Conservation (phyloP, 805 yeast species). For the Scheffersomyces stipitis region DNA sequence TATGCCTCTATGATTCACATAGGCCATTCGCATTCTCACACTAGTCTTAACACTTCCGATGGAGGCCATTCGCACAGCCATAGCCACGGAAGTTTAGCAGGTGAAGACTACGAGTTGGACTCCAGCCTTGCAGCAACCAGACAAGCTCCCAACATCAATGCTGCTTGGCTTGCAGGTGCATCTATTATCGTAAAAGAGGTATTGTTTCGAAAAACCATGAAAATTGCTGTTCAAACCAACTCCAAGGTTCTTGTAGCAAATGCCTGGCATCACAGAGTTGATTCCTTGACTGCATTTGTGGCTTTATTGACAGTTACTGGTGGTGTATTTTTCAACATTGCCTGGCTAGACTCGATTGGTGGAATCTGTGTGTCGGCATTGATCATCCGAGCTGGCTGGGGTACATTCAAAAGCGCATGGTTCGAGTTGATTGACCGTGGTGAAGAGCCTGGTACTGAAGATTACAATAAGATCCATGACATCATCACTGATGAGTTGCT, state of each 20-base stretch:
- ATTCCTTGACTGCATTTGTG: conserved; percentile 86
- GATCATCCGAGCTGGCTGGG: conserved; percentile 81
- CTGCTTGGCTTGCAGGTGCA: conserved; percentile 94
- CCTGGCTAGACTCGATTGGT: conserved; percentile 90
- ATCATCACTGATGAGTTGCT: conserved; percentile 35
- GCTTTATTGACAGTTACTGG: conserved; percentile 86
- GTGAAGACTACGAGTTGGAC: conserved; percentile 1
- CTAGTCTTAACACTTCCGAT: conserved; percentile 14
- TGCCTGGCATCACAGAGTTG: conserved; percentile 99
- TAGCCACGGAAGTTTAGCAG: conserved; percentile 17
- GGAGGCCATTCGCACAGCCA: conserved; percentile 22
- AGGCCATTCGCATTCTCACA: conserved; percentile 56
- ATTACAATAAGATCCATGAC: conserved; percentile 43
- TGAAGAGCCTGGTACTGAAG: conserved; percentile 48
- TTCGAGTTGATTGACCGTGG: conserved; percentile 80
- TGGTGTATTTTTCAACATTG: conserved; percentile 73
- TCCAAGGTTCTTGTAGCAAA: conserved; percentile 92
- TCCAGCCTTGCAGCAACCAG: background rate
- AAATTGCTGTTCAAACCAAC: conserved; percentile 72
- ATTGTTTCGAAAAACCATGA: conserved; percentile 78
- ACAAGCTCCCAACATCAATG: conserved; percentile 65
- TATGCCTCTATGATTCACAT: conserved; percentile 47
- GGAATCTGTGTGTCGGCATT: conserved; percentile 82
- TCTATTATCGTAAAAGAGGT: conserved; percentile 87
- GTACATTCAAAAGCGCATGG: conserved; percentile 67